Evolutionary conservation across 768 basidiomycete species (phyloP).

Genomic region (Hericium erinaceus): DNA sequence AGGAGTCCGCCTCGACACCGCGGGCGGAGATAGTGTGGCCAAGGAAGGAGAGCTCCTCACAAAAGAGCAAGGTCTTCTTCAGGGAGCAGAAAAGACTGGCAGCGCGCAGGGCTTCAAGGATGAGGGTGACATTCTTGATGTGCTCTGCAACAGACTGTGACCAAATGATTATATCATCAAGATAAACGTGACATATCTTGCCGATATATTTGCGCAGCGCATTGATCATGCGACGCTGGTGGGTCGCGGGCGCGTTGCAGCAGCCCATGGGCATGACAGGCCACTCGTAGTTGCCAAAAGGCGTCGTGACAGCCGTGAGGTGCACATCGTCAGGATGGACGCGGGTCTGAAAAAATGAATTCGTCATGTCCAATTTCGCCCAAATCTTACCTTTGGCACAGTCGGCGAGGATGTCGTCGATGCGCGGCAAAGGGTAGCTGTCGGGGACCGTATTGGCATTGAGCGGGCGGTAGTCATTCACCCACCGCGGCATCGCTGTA

Average conservation of each 20-base stretch:
- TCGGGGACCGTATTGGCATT: not conserved
- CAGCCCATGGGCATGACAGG: not conserved
- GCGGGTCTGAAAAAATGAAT: not conserved
- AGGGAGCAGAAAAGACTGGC: not conserved
- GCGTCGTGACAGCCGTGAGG: not conserved
- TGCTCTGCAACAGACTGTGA: not conserved
- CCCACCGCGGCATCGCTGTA: not conserved
- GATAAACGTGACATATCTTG: not conserved
- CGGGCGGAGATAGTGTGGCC: not conserved
- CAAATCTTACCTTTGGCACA: not conserved
- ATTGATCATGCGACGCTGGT: not conserved
- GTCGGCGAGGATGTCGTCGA: not conserved
- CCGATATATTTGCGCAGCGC: not conserved
- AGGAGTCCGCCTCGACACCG: not conserved
- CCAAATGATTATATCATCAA: not conserved
- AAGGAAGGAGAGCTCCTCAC: not conserved
- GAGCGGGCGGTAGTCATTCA: not conserved
- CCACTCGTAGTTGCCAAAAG: not conserved
- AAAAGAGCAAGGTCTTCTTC: not conserved
- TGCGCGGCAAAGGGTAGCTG: not conserved
- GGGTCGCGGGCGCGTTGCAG: not conserved
- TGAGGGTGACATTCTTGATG: not conserved
- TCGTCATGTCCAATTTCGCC: not conserved
- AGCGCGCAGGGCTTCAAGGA: not conserved
- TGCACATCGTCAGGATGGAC: not conserved